Evolutionary conservation across 495 filamentous ascomycete genomes (phyloP), one percentile per base, ranked within the genome.

Genomic region (Talaromyces liani): DNA sequence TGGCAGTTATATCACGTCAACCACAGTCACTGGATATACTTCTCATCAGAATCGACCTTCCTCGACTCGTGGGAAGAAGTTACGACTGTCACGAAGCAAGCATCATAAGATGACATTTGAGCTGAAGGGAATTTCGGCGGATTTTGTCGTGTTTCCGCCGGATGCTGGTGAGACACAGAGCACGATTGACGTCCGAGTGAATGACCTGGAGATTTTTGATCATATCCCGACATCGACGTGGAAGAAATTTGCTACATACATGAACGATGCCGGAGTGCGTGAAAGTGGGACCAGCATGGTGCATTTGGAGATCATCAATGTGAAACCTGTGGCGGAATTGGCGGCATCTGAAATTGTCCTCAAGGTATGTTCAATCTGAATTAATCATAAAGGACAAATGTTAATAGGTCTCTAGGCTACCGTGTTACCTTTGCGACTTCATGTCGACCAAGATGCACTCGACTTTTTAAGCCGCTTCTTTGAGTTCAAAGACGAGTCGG

Each of bases 401-500:
- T 64, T 75, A 65, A 73, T 60, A 49, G 65, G 12, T 59, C 63
- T 45, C 6, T 63, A 88, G 84, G 91, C 85, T 24, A 92, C 85
- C 6, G 73, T 99, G 56, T 81, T 98, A 33, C 95, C 95, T 14
- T 79, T 99, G 5, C 85, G 95, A 20, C 80, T 99, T 7, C 94
- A 97, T 70, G 93, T 99, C 18, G 95, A 99, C 69, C 95, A 99
- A 76, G 95, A 99, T 76, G 93, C 95, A 24, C 81, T 99, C 10
- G 95, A 99, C 69, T 99, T 99, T 69, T 88, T 98, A 72, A 95
- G 91, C 4, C 84, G 94, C 2, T 99, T 98, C 79, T 98, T 99
- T 68, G 93, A 94, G 68, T 99, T 98, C 80, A 91, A 94, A 68
- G 93, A 97, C 71, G 90, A 92, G 39, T 80, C 84, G 0, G 76